phyloP scores from a whole-genome alignment of 1,284 basidiomycete species.

The Irpex sp. region DNA sequence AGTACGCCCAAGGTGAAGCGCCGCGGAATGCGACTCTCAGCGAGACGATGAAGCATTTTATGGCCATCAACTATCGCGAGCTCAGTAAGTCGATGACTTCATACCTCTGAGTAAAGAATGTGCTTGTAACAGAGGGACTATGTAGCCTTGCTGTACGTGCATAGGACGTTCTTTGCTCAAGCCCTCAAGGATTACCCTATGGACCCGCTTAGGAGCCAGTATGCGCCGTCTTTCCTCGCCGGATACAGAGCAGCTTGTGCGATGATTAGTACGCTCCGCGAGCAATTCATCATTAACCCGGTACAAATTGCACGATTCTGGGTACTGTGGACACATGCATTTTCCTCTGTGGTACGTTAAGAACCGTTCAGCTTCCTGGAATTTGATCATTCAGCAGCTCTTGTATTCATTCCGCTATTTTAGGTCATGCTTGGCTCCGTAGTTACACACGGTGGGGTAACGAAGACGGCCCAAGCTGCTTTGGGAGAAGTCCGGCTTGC shows the following conservation, averaged over 20 bases:
- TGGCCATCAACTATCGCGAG: conserved; percentile 54
- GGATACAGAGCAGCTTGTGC: conserved; percentile 67
- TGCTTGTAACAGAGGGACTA: neutral
- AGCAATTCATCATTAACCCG: conserved; percentile 40
- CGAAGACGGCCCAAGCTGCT: conserved; percentile 64
- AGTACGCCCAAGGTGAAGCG: conserved; percentile 19
- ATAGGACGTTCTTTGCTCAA: conserved; percentile 63
- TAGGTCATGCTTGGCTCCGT: conserved; percentile 71
- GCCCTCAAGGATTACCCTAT: conserved; percentile 54
- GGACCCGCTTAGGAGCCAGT: conserved; percentile 57
- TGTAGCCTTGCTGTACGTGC: conserved; percentile 56
- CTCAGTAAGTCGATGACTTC: conserved; percentile 40
- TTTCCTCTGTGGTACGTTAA: conserved; percentile 55
- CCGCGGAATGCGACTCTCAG: conserved; percentile 43
- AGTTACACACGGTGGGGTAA: conserved; percentile 60
- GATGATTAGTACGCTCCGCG: conserved; percentile 43
- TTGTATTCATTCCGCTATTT: neutral
- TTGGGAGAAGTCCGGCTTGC: conserved; percentile 56
- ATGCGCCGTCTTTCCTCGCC: conserved; percentile 63
- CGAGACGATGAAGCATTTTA: conserved; percentile 52
- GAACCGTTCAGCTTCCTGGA: no score
- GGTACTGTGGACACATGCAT: conserved; percentile 57
- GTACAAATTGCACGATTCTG: conserved; percentile 44
- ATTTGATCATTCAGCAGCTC: no score
- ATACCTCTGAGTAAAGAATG: neutral